Percentiles rank a stretch among this genome's conserved stretches.
These are phyloP conservation scores for Gamsiella multidivaricata DNA, from an alignment of 192 early-diverging fungal species.

Conservation along the genomic window DNA sequence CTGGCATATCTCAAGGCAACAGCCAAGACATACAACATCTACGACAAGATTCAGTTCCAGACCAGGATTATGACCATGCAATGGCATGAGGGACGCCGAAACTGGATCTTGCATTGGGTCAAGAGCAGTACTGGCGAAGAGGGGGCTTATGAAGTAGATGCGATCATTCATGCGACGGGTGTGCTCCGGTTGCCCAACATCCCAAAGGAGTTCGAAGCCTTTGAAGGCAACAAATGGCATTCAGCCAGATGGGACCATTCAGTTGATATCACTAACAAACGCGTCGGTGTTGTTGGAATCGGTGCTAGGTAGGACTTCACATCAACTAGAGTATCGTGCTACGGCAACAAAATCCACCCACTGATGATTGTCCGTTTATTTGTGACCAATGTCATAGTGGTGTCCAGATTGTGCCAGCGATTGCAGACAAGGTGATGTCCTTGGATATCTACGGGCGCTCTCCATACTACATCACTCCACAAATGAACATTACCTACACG, in stretches of 20 bases:
- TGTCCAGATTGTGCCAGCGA: conserved; percentile 54
- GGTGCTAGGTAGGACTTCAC: conserved; percentile 43
- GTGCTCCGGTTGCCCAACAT: conserved; percentile 42
- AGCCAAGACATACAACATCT: conserved; percentile 48
- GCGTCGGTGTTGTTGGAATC: conserved; percentile 59
- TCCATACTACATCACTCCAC: conserved; percentile 54
- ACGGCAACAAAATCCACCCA: not conserved
- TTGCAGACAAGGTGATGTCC: conserved; percentile 45
- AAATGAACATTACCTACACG: conserved; percentile 33
- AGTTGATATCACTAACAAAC: conserved; percentile 54
- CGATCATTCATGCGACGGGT: conserved; percentile 55
- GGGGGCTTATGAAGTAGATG: conserved; percentile 31
- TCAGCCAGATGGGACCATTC: conserved; percentile 57
- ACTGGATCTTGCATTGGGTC: conserved; percentile 41
- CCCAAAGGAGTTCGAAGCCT: conserved; percentile 56
- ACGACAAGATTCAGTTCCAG: conserved; percentile 52
- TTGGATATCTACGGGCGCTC: conserved; percentile 58
- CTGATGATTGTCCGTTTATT: not conserved
- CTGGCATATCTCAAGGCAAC: conserved; percentile 26
- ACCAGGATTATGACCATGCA: conserved; percentile 29
- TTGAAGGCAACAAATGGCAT: conserved; percentile 56
- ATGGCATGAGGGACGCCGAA: conserved; percentile 33
- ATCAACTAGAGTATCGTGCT: too few species aligned
- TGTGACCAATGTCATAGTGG: conserved; percentile 15
- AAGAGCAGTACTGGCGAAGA: conserved; percentile 5